These are phyloP conservation scores for Salvia miltiorrhiza DNA, from an alignment of 257 asterid genomes.

Conservation along the genomic window DNA sequence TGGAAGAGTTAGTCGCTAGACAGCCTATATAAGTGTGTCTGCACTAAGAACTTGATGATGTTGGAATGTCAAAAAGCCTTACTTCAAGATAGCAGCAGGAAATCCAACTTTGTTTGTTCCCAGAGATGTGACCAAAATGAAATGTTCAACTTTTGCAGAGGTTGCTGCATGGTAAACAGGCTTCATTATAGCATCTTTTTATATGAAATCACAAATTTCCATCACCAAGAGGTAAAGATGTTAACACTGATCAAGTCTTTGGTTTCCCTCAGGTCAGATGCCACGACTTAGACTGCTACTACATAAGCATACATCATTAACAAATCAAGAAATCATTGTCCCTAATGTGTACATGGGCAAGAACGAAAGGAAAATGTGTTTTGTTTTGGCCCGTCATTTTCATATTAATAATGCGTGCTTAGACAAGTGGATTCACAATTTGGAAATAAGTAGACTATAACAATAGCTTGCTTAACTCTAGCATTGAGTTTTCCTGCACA, in stretches of 20 bases:
- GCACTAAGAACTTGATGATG: neutral
- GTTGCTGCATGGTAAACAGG: constrained; percentile 56
- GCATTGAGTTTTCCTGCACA: too few species aligned
- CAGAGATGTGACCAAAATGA: constrained; percentile 86
- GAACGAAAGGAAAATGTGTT: neutral
- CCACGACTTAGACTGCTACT: neutral
- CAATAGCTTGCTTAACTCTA: neutral
- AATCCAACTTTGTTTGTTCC: constrained; percentile 94
- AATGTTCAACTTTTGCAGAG: constrained; percentile 65
- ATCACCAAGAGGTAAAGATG: neutral
- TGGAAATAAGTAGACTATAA: neutral
- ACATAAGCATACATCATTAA: neutral
- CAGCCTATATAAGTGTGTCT: neutral
- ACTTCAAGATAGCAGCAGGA: constrained; percentile 96
- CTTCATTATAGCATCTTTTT: neutral
- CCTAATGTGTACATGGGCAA: neutral
- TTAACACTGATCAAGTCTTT: neutral
- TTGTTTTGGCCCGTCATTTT: neutral
- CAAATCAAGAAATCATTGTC: neutral
- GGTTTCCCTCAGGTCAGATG: neutral
- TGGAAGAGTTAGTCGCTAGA: neutral
- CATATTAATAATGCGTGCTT: neutral
- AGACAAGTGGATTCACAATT: neutral
- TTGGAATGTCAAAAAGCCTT: constrained; percentile 28
- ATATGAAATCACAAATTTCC: neutral